Evolutionary conservation across 2,329 filamentous ascomycete species (phyloP).

Genomic region (Colletotrichum sp.): DNA sequence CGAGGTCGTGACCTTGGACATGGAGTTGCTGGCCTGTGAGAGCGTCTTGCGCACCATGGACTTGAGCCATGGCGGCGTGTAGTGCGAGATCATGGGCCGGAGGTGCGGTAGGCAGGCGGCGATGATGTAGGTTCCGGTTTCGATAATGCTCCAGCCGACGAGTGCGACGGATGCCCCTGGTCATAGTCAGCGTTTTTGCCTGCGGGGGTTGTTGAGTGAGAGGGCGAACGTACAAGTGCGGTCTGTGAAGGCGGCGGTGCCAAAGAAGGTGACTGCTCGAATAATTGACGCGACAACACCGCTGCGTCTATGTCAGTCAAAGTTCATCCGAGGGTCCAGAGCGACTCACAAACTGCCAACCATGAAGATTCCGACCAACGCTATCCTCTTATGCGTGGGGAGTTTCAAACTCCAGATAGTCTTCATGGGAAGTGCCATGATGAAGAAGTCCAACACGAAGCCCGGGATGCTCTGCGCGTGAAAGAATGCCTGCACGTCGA

Average conservation of each 20-base stretch:
- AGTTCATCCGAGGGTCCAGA: neutral
- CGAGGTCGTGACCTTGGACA: neutral
- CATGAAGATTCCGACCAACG: slow-evolving; percentile 29
- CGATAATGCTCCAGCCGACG: slow-evolving; percentile 19
- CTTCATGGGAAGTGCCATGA: slow-evolving; percentile 29
- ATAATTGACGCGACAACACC: slow-evolving; percentile 15
- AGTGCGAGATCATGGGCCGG: slow-evolving; percentile 22
- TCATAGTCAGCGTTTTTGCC: neutral
- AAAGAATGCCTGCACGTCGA: slow-evolving; percentile 33
- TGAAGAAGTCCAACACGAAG: slow-evolving; percentile 28
- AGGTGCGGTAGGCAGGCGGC: slow-evolving; percentile 28
- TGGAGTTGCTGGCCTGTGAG: slow-evolving; percentile 8
- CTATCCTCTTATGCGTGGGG: slow-evolving; percentile 27
- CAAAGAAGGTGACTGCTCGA: slow-evolving; percentile 11
- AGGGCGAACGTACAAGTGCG: neutral
- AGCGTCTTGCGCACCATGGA: slow-evolving; percentile 11
- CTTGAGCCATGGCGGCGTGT: slow-evolving; percentile 19
- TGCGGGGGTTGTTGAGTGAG: accelerated
- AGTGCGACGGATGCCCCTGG: slow-evolving; percentile 17
- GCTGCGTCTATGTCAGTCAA: neutral
- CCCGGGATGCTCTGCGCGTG: slow-evolving; percentile 26
- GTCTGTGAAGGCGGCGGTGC: slow-evolving; percentile 10
- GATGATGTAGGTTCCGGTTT: slow-evolving; percentile 25
- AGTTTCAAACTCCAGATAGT: slow-evolving; percentile 32
- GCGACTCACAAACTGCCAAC: slow-evolving; percentile 29